Conservation (phyloP, 2,329 filamentous ascomycete genomes). For the Berkeleyomyces basicola region DNA sequence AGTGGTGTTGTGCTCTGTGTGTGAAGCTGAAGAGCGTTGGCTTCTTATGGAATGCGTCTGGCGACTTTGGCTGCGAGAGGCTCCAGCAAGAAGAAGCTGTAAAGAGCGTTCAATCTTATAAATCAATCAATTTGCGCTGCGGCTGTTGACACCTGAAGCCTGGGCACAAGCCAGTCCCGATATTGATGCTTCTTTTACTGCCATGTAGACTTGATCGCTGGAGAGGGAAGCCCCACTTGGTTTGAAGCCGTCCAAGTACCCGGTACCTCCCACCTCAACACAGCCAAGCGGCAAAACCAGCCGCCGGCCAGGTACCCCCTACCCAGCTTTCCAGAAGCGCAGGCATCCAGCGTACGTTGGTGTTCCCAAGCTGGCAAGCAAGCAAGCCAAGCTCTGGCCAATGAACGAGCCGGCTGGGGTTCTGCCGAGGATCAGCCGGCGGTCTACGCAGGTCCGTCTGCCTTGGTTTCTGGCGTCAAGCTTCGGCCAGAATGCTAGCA, state of each 20-base stretch:
- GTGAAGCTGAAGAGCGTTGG: background rate
- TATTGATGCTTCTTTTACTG: too few relatives aligned
- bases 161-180: too few relatives aligned
- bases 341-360: slow-evolving; percentile 12
- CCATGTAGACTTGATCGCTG: too few relatives aligned
- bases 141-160: background rate
- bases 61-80: background rate
- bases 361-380: background rate
- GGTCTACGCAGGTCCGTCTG: slow-evolving; percentile 14
- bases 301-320: background rate
- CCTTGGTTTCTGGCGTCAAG: slow-evolving; percentile 3
- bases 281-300: background rate
- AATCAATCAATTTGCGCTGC: background rate
- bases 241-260: background rate
- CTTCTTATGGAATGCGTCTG: background rate
- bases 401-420: background rate
- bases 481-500: slow-evolving; percentile 3
- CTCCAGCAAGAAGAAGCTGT: background rate
- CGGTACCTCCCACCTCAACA: background rate
- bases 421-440: slow-evolving; percentile 11
- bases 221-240: too few relatives aligned
- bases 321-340: background rate
- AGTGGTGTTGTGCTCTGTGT: too few relatives aligned
- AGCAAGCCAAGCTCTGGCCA: slow-evolving; percentile 12
- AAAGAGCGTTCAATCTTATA: background rate